Evolutionary conservation across 1,139 yeast genomes (phyloP), one percentile per base, ranked within the genome.

Genomic region (Candida pseudoviswanathii): DNA sequence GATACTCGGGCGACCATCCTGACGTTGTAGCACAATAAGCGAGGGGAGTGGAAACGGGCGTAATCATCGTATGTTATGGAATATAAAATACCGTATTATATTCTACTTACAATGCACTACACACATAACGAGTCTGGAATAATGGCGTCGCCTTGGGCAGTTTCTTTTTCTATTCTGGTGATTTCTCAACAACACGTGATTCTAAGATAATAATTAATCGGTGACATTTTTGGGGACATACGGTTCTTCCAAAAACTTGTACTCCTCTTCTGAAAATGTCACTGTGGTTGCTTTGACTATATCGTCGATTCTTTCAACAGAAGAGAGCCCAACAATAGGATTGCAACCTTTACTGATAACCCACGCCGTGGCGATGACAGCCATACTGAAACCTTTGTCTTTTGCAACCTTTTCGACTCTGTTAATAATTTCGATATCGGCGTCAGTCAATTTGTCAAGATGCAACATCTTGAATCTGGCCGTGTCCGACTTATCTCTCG

Each of bases 311-410:
- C 89, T 69, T 54, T 71, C 73, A 6, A 65, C 67, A 24, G 77
- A 74, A 51, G 66, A 75, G 45, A 84, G 59, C 0, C 89, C 90
- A 11, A 85, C 77, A 53, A 84, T 80, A 2, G 86, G 86, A 37
- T 60, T 51, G 10, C 68, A 62, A 5, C 86, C 86, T 60, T 82
- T 82, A 43, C 68, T 52, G 4, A 82, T 51, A 3, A 73, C 72
- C 85, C 87, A 84, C 2, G 85, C 81, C 9, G 78, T 71, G 2
- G 87, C 73, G 16, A 84, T 63, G n/a, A 68, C 68, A 0, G 86
- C 82, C 87, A 82, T 83, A 6, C 78, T 61, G 22, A 70, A 73
- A 5, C 62, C 64, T 41, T 67, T 62, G 54, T 75, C 73, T 54
- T 70, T 66, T 4, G 88, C 75, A 2, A 84, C 34, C 55, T 76